Evolutionary conservation across 2,329 filamentous ascomycete genomes (phyloP), one percentile per base, ranked within the genome.

Genomic region (Apiospora sp.): DNA sequence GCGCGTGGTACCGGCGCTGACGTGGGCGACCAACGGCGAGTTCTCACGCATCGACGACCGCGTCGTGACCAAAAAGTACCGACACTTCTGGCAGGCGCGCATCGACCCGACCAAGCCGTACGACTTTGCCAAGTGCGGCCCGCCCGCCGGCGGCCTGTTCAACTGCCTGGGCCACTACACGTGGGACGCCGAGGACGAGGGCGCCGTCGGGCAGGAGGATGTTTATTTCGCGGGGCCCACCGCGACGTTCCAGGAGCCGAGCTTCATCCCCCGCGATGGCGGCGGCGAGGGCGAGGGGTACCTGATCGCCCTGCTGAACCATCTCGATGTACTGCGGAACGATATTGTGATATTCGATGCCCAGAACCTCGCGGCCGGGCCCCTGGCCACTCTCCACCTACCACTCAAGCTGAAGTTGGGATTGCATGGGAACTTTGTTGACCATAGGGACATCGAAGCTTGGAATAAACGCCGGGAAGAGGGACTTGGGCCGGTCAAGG

Each of bases 201-300:
- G 74, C 1, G 81, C 80, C 7, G 82, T 37, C 30, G 58, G 58
- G 7, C 3, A 4, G 1, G 80, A 83, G 41, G 81, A 86, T 49
- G 80, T 84, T 14, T 88, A 82, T 75, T 87, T 83, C 72, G 81
- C 85, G 0, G 85, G 86, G 0, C 81, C 79, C 4, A 86, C 82
- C 1, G 82, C 81, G 37, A 86, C 86, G 0, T 86, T 88, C 73
- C 87, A 89, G 76, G 87, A 89, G 74, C 87, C 87, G 0, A 84
- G 86, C 0, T 89, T 89, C 72, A 84, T 89, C 16, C 87, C 87
- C 0, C 80, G 81, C 44, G 77, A 82, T 1, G 81, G 80, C 27
- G 82, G 80, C 0, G 79, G 72, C 1, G 87, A 89, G 75, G 87
- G 86, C 0, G 86, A 89, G 70, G 87, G 87, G 0, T 88, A 87